Base-by-base conservation (phyloP, 2,329 filamentous ascomycete genomes). In the Claviceps capensis region DNA sequence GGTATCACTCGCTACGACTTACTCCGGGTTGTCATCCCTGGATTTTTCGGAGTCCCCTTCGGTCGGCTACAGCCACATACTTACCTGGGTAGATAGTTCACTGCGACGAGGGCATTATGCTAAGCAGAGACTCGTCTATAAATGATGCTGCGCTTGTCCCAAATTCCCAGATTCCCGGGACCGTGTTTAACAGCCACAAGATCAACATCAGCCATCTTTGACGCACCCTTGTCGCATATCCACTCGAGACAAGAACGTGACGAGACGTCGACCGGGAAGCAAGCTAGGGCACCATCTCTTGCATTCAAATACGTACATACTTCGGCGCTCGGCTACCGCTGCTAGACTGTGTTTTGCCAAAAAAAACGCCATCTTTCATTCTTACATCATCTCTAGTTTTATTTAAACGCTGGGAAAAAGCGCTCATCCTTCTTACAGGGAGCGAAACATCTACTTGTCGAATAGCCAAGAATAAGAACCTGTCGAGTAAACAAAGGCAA, bases 101-200 rank as follows among this genome's bases (percentile, higher is more conserved):
- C 17, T 14, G 19, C 17, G 17, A 19, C 17, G 26, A 43, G 19
- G 11, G 41, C 17, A 43, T 43, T 9, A 22, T 43, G n/a, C 14
- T 6, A 17, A 11, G 22, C 17, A 19, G 13, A 19, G n/a, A 30
- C 19, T 47, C 43, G n/a, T 51, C 44, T 52, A 52, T 52, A 52
- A 52, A 52, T 45, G 23, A 52, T 37, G 23, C 37, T 11, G 45
- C 30, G 44, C 50, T 52, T 43, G 45, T 42, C 19, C n/a, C 40
- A 40, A 14, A 40, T 3, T 43, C 42, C 44, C 50, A 44, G 50
- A 48, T 44, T 44, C 38, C 45, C 38, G 38, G 17, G 30, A 44
- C 23, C 2, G 19, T 5, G 47, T 38, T 19, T 22, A 34, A 47
- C 14, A 23, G 41, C 34, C 26, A 44, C 19, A 17, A 36, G 45